A percentile compares a stretch with the other conserved stretches of the same genome.
These are phyloP conservation scores for Boletellus deceptivus DNA, from an alignment of 1,284 basidiomycete species.

Conservation along the genomic window DNA sequence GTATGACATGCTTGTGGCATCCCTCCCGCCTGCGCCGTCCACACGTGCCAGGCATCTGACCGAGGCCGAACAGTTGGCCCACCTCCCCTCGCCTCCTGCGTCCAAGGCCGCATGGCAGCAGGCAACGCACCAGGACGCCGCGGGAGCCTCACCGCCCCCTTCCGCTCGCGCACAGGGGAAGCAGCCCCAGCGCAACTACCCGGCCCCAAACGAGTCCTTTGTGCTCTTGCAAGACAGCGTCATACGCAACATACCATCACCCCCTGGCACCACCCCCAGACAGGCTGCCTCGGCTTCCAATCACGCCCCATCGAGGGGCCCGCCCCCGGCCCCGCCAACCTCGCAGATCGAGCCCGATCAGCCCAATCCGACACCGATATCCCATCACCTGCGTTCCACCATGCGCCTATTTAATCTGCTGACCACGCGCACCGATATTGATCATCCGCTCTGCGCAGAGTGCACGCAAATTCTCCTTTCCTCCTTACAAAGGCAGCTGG, in stretches of 20 bases:
- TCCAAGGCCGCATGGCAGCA: conserved; percentile 62
- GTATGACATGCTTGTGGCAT: conserved; percentile 79
- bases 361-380: conserved; percentile 68
- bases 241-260: conserved; percentile 60
- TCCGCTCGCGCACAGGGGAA: conserved; percentile 53
- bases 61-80: conserved; percentile 53
- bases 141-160: conserved; percentile 38
- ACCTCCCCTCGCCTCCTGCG: conserved; percentile 55
- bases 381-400: conserved; percentile 74
- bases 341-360: conserved; percentile 46
- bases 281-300: conserved; percentile 38
- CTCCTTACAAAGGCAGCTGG: conserved; percentile 78
- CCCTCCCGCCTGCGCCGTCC: conserved; percentile 57
- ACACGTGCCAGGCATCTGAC: conserved; percentile 41
- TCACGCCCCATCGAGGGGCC: conserved; percentile 23
- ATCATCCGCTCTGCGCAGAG: conserved; percentile 94
- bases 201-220: conserved; percentile 79
- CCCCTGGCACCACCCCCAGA: conserved; percentile 40
- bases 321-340: conserved; percentile 20
- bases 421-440: conserved; percentile 78
- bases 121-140: conserved; percentile 40
- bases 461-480: conserved; percentile 85
- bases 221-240: conserved; percentile 85
- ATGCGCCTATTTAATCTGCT: conserved; percentile 76
- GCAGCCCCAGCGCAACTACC: conserved; percentile 49